phyloP scores from a whole-genome alignment of 257 asterid genomes.

The Gentiana straminea region DNA sequence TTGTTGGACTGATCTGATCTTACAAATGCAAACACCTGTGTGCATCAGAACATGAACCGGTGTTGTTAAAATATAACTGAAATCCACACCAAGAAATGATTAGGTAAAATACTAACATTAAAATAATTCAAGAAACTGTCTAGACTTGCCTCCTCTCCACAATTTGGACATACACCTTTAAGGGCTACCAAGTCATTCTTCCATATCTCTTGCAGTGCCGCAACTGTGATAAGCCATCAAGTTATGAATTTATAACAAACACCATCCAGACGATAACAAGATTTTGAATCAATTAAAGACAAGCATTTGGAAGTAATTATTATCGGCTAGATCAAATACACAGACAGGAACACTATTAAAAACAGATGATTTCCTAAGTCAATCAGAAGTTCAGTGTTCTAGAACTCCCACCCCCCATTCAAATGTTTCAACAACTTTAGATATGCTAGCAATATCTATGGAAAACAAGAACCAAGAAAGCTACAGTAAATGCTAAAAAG shows the following conservation, averaged over 20 bases:
- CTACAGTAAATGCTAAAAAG: not conserved
- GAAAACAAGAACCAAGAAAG: not conserved
- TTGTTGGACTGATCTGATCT: slow-evolving; percentile 45
- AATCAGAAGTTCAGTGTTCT: not conserved
- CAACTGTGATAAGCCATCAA: slow-evolving; percentile 41
- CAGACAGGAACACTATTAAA: too few relatives aligned
- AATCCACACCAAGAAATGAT: not conserved
- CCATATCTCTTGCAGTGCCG: slow-evolving; percentile 86
- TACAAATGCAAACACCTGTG: slow-evolving; percentile 97
- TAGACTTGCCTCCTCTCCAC: slow-evolving; percentile 81
- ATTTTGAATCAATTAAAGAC: too few relatives aligned
- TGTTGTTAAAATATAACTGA: not conserved
- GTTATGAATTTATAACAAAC: slow-evolving; percentile 15
- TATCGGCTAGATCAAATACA: too few relatives aligned
- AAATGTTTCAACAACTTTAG: not conserved
- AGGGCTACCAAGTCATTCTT: slow-evolving; percentile 81
- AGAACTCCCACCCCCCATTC: not conserved
- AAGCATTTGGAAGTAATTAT: too few relatives aligned
- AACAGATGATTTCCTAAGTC: too few relatives aligned
- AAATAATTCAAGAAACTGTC: not conserved
- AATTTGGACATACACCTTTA: slow-evolving; percentile 91
- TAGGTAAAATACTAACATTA: not conserved
- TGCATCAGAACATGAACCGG: not conserved
- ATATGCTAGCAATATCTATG: not conserved
- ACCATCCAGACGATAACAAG: too few relatives aligned